Evolutionary conservation across 2,329 filamentous ascomycete genomes (phyloP).

Genomic region (Pyrenochaeta sp.): DNA sequence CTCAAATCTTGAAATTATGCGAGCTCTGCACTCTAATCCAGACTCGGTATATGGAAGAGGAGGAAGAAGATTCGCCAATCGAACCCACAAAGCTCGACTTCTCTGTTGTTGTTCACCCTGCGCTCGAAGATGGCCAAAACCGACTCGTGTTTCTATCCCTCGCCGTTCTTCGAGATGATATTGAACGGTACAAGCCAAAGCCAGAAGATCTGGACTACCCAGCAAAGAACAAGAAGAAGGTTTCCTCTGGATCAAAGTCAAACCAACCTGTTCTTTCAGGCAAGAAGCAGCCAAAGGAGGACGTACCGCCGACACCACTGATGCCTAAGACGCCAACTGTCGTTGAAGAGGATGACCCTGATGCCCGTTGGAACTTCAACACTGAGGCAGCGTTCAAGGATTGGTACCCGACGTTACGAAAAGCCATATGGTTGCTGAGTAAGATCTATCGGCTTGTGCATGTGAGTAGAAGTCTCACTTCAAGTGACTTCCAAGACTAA

Average conservation of each 20-base stretch:
- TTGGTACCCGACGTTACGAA: conserved; percentile 72
- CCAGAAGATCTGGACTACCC: conserved; percentile 72
- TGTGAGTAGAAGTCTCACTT: conserved; percentile 48
- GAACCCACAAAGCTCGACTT: conserved; percentile 68
- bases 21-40: conserved; percentile 72
- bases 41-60: conserved; percentile 67
- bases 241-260: conserved; percentile 50
- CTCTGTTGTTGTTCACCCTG: conserved; percentile 66
- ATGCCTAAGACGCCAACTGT: conserved; percentile 59
- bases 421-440: conserved; percentile 72
- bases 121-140: conserved; percentile 72
- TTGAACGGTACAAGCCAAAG: conserved; percentile 70
- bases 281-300: conserved; percentile 55
- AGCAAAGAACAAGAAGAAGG: conserved; percentile 56
- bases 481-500: not conserved
- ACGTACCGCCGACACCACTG: conserved; percentile 40
- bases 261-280: conserved; percentile 60
- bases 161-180: conserved; percentile 69
- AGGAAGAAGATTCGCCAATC: conserved; percentile 56
- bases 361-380: conserved; percentile 61
- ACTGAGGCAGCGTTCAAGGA: conserved; percentile 64
- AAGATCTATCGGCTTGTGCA: conserved; percentile 75
- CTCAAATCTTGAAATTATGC: conserved; percentile 70
- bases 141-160: conserved; percentile 71
- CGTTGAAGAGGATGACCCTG: conserved; percentile 59